Base-by-base conservation (phyloP, 768 basidiomycete species). In the Tricholomella constricta region DNA sequence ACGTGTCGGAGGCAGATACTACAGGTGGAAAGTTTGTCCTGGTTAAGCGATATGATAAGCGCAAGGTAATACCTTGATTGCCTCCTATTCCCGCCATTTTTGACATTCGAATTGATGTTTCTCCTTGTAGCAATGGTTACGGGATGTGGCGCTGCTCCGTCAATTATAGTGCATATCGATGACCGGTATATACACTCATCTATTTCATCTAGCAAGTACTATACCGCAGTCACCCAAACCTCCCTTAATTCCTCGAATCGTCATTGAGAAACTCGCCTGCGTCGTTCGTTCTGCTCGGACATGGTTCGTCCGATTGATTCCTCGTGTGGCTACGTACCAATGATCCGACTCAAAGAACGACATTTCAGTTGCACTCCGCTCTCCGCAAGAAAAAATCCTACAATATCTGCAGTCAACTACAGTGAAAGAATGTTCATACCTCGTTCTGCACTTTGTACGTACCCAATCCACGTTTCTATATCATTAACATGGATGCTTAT, bases 401-500 rank as follows among this genome's bases (percentile, higher is more conserved):
- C 12, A 49, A 4, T 43, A n/a, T 22, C 35, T 51, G 2, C 48
- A 19, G 8, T 41, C 31, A 17, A 27, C 27, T 6, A 14, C 19
- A 12, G 25, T 35, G 37, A 25, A 31, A 19, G 34, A 45, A 25
- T 47, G 53, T 31, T 37, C 37, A 1, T 31, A 48, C 40, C 43
- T 59, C n/a, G 47, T 55, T 29, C 31, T 56, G 17, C 58, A 47
- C 25, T 45, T 60, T 26, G 51, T 51, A 14, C 46, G 54, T 32
- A 9, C 27, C 17, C 32, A 14, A 9, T 4, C 12, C 4, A 12
- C 4, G 12, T 12, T 35, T 35, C 34, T 35, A 15, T 14, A 9
- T 15, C 12, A 6, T 35, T 14, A 6, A 12, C 12, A 15, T 35
- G n/a, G 6, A 35, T 35, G 34, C n/a, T 35, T 35, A 6, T 15